phyloP scores from a whole-genome alignment of 805 yeast species.

The Gaillardinia entomophila region DNA sequence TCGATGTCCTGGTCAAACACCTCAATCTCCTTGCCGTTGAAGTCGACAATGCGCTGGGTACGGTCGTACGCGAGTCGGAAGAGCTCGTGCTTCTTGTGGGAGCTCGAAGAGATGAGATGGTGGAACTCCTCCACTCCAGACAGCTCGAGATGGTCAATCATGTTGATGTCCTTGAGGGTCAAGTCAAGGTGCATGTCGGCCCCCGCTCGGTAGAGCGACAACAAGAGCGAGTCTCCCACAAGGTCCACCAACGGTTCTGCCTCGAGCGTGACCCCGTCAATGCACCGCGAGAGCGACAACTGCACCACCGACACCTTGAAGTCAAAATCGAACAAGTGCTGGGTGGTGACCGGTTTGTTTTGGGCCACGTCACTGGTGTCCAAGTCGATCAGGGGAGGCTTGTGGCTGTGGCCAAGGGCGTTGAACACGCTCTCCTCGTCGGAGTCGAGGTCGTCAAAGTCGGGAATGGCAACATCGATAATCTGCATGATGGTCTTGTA shows the following conservation, averaged over 20 bases:
- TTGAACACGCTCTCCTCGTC: constrained; percentile 30
- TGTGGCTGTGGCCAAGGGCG: constrained; percentile 19
- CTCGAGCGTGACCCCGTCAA: constrained; percentile 50
- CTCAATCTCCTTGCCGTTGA: constrained; percentile 49
- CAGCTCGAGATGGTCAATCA: constrained; percentile 71
- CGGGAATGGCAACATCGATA: constrained; percentile 64
- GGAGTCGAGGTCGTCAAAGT: constrained; percentile 25
- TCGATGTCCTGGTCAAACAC: constrained; percentile 73
- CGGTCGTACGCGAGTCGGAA: constrained; percentile 57
- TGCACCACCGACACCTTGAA: constrained; percentile 63
- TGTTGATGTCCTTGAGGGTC: constrained; percentile 54
- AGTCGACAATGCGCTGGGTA: constrained; percentile 52
- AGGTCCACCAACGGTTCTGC: constrained; percentile 70
- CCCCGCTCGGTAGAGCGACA: constrained; percentile 56
- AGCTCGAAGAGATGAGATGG: constrained; percentile 62
- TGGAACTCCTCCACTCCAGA: constrained; percentile 59
- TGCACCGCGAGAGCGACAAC: constrained; percentile 62
- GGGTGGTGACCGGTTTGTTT: constrained; percentile 27
- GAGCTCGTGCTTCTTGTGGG: constrained; percentile 34
- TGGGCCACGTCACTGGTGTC: constrained; percentile 1
- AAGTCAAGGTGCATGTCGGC: constrained; percentile 63
- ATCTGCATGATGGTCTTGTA: constrained; percentile 83
- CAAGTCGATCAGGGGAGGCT: constrained; percentile 3
- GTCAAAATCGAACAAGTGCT: constrained; percentile 65
- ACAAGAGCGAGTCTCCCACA: constrained; percentile 56